Conservation (phyloP, 2,329 filamentous ascomycete species). For the Talaromyces sp. region DNA sequence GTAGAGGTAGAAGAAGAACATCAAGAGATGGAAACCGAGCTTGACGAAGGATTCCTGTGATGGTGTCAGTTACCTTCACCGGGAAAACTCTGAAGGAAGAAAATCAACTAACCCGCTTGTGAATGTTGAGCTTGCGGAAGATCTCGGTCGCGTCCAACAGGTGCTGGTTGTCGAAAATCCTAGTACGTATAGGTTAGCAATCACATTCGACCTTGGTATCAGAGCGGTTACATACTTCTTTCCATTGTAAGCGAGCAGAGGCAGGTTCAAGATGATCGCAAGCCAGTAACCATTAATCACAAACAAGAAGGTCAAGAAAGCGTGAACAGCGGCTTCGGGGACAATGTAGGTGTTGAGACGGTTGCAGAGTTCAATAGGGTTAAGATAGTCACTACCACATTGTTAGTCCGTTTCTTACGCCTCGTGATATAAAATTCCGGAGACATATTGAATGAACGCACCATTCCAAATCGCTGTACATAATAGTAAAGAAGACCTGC, state of each 20-base stretch:
- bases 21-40: constrained; percentile 95
- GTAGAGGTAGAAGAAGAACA: constrained; percentile 99
- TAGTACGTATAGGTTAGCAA: constrained; percentile 37
- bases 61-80: constrained; percentile 1
- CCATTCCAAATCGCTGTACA: constrained; percentile 99
- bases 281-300: constrained; percentile 99
- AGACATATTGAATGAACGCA: constrained; percentile 46
- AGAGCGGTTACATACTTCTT: constrained; percentile 70
- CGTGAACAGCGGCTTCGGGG: constrained; percentile 95
- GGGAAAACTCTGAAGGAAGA: no score
- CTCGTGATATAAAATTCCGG: no score
- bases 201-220: constrained; percentile 37
- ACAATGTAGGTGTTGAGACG: constrained; percentile 99
- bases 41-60: constrained; percentile 95
- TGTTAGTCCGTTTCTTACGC: constrained; percentile 21
- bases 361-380: constrained; percentile 99
- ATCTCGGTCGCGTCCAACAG: constrained; percentile 97
- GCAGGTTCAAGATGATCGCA: constrained; percentile 85
- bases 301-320: constrained; percentile 92
- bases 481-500: constrained; percentile 99
- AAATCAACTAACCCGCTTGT: constrained; percentile 75
- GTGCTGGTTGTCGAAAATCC: constrained; percentile 96
- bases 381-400: constrained; percentile 85
- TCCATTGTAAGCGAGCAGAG: constrained; percentile 85
- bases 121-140: constrained; percentile 97